These are phyloP conservation scores for Annulohypoxylon stygium DNA, from an alignment of 495 filamentous ascomycete genomes.

Conservation along the genomic window DNA sequence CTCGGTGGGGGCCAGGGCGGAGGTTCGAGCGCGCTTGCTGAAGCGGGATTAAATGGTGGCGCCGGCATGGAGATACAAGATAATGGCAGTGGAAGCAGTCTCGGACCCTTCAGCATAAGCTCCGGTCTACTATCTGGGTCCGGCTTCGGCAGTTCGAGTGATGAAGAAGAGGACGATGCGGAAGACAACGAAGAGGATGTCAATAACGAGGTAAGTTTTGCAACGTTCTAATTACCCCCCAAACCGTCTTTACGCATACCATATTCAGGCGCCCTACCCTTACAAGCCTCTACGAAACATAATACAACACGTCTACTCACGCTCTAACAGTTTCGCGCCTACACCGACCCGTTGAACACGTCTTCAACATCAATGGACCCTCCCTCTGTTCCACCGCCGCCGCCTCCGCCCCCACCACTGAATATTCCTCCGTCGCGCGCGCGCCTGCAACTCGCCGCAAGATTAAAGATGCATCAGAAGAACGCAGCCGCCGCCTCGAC, in stretches of 20 bases:
- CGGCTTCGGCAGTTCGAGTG: slow-evolving; percentile 95
- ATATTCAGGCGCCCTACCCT: neutral
- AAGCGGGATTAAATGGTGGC: slow-evolving; percentile 77
- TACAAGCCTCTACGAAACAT: neutral
- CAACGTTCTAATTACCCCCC: neutral
- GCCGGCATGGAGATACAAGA: slow-evolving; percentile 76
- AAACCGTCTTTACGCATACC: neutral
- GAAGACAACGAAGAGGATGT: slow-evolving; percentile 83
- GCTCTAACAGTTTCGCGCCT: slow-evolving; percentile 60
- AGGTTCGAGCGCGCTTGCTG: slow-evolving; percentile 77
- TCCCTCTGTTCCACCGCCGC: slow-evolving; percentile 64
- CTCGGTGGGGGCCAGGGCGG: slow-evolving; percentile 68
- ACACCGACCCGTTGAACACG: slow-evolving; percentile 62
- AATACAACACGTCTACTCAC: slow-evolving; percentile 25
- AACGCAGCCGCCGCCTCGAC: slow-evolving; percentile 61
- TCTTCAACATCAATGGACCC: slow-evolving; percentile 60
- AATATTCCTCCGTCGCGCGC: slow-evolving; percentile 89
- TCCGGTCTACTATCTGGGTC: slow-evolving; percentile 78
- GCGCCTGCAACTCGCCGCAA: slow-evolving; percentile 83
- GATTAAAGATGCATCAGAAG: slow-evolving; percentile 83
- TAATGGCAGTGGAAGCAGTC: slow-evolving; percentile 71
- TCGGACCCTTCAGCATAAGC: slow-evolving; percentile 75
- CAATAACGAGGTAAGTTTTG: slow-evolving; percentile 62
- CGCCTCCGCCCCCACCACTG: slow-evolving; percentile 73
- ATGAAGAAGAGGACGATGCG: slow-evolving; percentile 96